A percentile compares a stretch with the other conserved stretches of the same genome.
phyloP scores from a whole-genome alignment of 1,284 basidiomycete genomes.

The Sporisorium iseilematis-ciliati region DNA sequence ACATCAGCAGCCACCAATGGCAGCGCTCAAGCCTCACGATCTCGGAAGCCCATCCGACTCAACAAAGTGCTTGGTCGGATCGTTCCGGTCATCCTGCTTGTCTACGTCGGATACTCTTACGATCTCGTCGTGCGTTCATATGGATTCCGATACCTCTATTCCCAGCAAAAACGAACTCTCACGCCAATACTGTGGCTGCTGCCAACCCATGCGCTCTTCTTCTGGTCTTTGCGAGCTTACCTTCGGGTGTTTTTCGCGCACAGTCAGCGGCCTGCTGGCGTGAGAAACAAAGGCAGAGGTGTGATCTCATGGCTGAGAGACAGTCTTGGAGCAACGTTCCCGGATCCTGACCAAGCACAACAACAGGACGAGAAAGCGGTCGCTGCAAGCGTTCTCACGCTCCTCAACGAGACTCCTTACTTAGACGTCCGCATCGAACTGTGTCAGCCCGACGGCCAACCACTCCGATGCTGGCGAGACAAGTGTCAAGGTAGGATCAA shows the following conservation, averaged over 20 bases:
- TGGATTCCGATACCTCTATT: slow-evolving; percentile 18
- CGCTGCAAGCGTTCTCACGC: neutral
- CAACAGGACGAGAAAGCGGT: slow-evolving; percentile 1
- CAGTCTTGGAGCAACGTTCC: slow-evolving; percentile 13
- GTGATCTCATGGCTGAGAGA: slow-evolving; percentile 7
- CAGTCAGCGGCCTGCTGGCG: neutral
- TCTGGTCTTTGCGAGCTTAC: slow-evolving; percentile 31
- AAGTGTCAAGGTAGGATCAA: slow-evolving; percentile 31
- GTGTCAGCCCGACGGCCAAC: slow-evolving; percentile 28
- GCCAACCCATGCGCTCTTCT: slow-evolving; percentile 27
- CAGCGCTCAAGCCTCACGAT: neutral
- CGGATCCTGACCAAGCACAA: neutral
- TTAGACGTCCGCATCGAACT: slow-evolving; percentile 4
- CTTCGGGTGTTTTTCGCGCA: slow-evolving; percentile 39
- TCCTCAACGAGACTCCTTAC: neutral
- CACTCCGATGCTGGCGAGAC: slow-evolving; percentile 33
- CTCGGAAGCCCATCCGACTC: slow-evolving; percentile 31
- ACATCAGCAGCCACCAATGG: neutral
- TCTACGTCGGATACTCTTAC: slow-evolving; percentile 38
- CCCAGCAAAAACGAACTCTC: slow-evolving; percentile 6
- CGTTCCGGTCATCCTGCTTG: slow-evolving; percentile 46
- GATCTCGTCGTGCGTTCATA: slow-evolving; percentile 37
- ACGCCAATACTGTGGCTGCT: slow-evolving; percentile 21
- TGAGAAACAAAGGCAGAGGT: neutral
- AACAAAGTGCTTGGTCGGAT: slow-evolving; percentile 41